These are phyloP conservation scores for Amniculicola lignicola DNA, from an alignment of 495 filamentous ascomycete species.

Conservation along the genomic window DNA sequence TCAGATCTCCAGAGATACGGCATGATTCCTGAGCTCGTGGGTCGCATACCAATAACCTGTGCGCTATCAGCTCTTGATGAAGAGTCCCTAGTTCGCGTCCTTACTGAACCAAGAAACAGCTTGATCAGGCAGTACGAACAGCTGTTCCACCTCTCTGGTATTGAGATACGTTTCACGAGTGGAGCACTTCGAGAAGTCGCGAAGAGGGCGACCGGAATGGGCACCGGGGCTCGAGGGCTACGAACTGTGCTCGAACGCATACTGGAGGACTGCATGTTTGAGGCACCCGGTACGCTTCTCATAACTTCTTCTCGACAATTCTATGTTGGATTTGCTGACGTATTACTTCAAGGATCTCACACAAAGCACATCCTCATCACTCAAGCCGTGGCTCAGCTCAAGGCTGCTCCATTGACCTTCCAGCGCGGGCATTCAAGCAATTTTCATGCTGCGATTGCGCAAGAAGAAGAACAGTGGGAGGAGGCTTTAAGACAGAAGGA, in stretches of 20 bases:
- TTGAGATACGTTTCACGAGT: slow-evolving; percentile 79
- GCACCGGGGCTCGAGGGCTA: slow-evolving; percentile 82
- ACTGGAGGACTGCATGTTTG: slow-evolving; percentile 86
- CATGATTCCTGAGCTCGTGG: slow-evolving; percentile 91
- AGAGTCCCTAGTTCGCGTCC: slow-evolving; percentile 74
- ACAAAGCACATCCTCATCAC: slow-evolving; percentile 47
- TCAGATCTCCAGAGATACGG: slow-evolving; percentile 86
- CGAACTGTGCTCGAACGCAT: slow-evolving; percentile 87
- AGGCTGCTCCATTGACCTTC: slow-evolving; percentile 56
- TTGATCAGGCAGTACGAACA: slow-evolving; percentile 81
- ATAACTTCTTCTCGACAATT: not conserved
- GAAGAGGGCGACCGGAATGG: slow-evolving; percentile 66
- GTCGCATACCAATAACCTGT: slow-evolving; percentile 82
- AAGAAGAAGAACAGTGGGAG: slow-evolving; percentile 65
- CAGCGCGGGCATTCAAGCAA: slow-evolving; percentile 57
- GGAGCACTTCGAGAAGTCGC: slow-evolving; percentile 76
- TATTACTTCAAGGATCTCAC: slow-evolving; percentile 48
- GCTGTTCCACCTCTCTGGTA: slow-evolving; percentile 77
- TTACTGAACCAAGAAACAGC: slow-evolving; percentile 87
- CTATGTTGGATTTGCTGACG: not conserved
- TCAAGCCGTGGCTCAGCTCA: slow-evolving; percentile 23
- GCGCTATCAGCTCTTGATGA: slow-evolving; percentile 79
- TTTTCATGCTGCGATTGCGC: slow-evolving; percentile 57
- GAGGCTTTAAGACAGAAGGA: slow-evolving; percentile 37
- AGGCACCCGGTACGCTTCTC: slow-evolving; percentile 60